These are phyloP conservation scores for Fusarium bulbicola DNA, from an alignment of 2,329 filamentous ascomycete genomes.

Conservation along the genomic window DNA sequence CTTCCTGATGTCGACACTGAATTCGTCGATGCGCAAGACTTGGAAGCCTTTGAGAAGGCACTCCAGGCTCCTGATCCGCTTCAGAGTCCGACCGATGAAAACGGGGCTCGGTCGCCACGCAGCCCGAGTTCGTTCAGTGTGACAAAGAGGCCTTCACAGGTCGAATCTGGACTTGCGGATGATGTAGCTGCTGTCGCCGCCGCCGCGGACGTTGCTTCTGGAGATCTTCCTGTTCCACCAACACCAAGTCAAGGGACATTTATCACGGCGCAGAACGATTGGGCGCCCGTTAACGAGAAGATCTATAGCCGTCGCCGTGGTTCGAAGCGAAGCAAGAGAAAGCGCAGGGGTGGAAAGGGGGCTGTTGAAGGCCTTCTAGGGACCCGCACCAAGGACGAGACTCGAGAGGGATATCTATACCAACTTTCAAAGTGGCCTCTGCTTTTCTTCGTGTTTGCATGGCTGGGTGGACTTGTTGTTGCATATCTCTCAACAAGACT, in stretches of 20 bases:
- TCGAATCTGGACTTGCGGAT: slow-evolving; percentile 43
- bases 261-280: slow-evolving; percentile 93
- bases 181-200: slow-evolving; percentile 51
- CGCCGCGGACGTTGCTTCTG: slow-evolving; percentile 51
- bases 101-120: slow-evolving; percentile 53
- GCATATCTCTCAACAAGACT: slow-evolving; percentile 83
- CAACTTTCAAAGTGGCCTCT: slow-evolving; percentile 91
- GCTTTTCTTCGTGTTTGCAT: slow-evolving; percentile 79
- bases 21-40: slow-evolving; percentile 77
- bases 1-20: slow-evolving; percentile 84
- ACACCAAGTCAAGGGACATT: slow-evolving; percentile 60
- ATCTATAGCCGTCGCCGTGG: slow-evolving; percentile 57
- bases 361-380: slow-evolving; percentile 55
- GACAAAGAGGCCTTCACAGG: slow-evolving; percentile 53
- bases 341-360: slow-evolving; percentile 49
- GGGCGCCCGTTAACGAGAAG: slow-evolving; percentile 85
- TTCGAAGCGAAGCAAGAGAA: slow-evolving; percentile 47
- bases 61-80: slow-evolving; percentile 82
- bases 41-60: slow-evolving; percentile 82
- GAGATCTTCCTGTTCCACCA: slow-evolving; percentile 43
- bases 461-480: slow-evolving; percentile 76
- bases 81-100: slow-evolving; percentile 67
- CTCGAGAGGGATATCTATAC: slow-evolving; percentile 92
- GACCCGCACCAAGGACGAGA: slow-evolving; percentile 83
- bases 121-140: slow-evolving; percentile 53